Conservation (phyloP, 2,329 filamentous ascomycete species). For the Stagonosporopsis cucurbitacearum region DNA sequence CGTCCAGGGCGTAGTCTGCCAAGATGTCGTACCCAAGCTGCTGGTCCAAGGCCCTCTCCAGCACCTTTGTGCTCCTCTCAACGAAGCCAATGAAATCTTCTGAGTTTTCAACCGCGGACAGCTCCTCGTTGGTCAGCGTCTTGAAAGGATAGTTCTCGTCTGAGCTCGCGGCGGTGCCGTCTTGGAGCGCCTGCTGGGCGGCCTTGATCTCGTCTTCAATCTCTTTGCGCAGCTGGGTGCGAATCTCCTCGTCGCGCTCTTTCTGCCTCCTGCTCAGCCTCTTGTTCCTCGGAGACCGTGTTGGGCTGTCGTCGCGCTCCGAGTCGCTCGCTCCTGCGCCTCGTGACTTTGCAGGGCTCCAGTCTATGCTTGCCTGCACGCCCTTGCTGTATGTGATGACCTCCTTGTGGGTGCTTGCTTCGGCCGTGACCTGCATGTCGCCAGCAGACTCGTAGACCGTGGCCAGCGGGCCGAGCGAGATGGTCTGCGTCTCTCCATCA, state of each 20-base stretch:
- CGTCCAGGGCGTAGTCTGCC: conserved; percentile 88
- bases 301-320: conserved; percentile 67
- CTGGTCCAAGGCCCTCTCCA: conserved; percentile 92
- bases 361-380: conserved; percentile 86
- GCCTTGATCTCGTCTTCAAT: conserved; percentile 88
- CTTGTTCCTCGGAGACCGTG: conserved; percentile 66
- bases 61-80: conserved; percentile 94
- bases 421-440: conserved; percentile 75
- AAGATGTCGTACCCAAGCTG: conserved; percentile 96
- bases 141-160: conserved; percentile 73
- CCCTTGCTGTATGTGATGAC: conserved; percentile 96
- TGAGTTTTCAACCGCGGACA: conserved; percentile 87
- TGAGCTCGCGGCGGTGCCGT: conserved; percentile 54
- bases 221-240: conserved; percentile 82
- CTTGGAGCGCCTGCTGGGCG: conserved; percentile 58
- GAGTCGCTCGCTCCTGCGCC: conserved; percentile 61
- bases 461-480: conserved; percentile 74
- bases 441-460: conserved; percentile 75
- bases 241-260: conserved; percentile 86
- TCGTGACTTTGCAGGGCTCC: conserved; percentile 62
- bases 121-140: conserved; percentile 80
- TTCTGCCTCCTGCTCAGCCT: conserved; percentile 78
- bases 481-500: conserved; percentile 65
- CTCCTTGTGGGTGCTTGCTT: conserved; percentile 69
- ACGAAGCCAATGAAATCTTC: conserved; percentile 95